Evolutionary conservation across 108 stramenopile genomes (phyloP).

Genomic region (Skeletonema costatum): DNA sequence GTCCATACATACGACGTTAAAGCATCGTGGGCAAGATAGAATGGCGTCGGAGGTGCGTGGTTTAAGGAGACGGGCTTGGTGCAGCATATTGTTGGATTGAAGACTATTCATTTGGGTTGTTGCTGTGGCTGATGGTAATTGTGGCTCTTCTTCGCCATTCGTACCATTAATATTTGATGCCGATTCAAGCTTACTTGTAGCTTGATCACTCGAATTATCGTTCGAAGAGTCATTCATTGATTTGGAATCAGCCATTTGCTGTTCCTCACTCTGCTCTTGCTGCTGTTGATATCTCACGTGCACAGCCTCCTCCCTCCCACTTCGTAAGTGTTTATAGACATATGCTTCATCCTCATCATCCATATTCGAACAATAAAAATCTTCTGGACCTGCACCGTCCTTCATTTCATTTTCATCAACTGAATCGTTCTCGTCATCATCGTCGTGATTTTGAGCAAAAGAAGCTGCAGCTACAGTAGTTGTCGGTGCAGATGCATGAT

Average conservation of each 20-base stretch:
- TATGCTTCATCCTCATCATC: conserved; percentile 89
- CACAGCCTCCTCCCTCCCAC: conserved; percentile 58
- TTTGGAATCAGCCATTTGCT: background rate
- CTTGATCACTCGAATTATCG: background rate
- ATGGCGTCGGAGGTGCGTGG: conserved; percentile 77
- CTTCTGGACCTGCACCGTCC: conserved; percentile 9
- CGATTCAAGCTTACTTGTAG: background rate
- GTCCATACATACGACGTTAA: conserved; percentile 89
- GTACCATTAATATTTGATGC: too few species aligned
- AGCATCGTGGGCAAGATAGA: conserved; percentile 86
- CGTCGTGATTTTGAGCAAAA: conserved; percentile 2
- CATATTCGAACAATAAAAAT: conserved; percentile 43
- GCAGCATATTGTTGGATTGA: background rate
- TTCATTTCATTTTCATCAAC: conserved; percentile 20
- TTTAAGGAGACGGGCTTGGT: conserved; percentile 52
- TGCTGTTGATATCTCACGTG: conserved; percentile 8
- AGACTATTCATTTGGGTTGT: background rate
- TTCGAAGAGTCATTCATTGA: background rate
- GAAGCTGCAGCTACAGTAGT: background rate
- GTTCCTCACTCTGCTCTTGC: background rate
- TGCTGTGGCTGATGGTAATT: background rate
- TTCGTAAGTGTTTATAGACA: conserved; percentile 77
- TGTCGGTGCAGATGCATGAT: background rate
- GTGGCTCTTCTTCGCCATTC: background rate
- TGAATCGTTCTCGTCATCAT: conserved; percentile 9